A percentile compares a stretch with the other conserved stretches of the same genome.
Conservation (phyloP, 176 grass and related monocot species). For the Oryza punctata region DNA sequence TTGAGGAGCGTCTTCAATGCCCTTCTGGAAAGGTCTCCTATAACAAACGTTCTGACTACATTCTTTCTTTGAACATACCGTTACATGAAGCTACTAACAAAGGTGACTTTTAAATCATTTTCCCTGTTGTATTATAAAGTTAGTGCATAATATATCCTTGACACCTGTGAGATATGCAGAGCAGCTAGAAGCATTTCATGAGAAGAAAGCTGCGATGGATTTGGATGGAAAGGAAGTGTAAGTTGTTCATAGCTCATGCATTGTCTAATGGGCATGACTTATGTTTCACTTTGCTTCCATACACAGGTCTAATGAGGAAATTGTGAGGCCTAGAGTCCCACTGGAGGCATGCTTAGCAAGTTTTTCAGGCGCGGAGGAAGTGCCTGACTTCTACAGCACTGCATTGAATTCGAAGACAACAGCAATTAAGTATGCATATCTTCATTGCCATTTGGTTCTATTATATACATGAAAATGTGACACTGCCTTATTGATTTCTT, state of each 20-base stretch:
- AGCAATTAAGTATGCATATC: conserved; percentile 77
- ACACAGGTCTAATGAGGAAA: conserved; percentile 72
- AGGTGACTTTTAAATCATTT: conserved; percentile 51
- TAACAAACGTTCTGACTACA: conserved; percentile 77
- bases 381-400: conserved; percentile 85
- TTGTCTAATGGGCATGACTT: not conserved
- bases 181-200: conserved; percentile 78
- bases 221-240: conserved; percentile 91
- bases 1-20: conserved; percentile 92
- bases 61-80: conserved; percentile 89
- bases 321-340: conserved; percentile 88
- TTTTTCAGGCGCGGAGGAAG: conserved; percentile 83
- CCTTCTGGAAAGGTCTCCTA: conserved; percentile 96
- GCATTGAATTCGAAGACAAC: conserved; percentile 94
- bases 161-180: conserved; percentile 61
- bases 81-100: conserved; percentile 86
- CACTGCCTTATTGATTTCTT: not conserved
- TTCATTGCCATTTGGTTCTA: not conserved
- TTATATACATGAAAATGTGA: not conserved
- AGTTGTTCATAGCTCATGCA: conserved; percentile 27
- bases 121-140: conserved; percentile 9
- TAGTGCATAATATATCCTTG: conserved; percentile 29
- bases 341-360: conserved; percentile 87
- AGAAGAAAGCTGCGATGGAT: conserved; percentile 70
- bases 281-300: conserved; percentile 25